Evolutionary conservation across 2,329 filamentous ascomycete species (phyloP).

Genomic region (Hypoxylon sp.): DNA sequence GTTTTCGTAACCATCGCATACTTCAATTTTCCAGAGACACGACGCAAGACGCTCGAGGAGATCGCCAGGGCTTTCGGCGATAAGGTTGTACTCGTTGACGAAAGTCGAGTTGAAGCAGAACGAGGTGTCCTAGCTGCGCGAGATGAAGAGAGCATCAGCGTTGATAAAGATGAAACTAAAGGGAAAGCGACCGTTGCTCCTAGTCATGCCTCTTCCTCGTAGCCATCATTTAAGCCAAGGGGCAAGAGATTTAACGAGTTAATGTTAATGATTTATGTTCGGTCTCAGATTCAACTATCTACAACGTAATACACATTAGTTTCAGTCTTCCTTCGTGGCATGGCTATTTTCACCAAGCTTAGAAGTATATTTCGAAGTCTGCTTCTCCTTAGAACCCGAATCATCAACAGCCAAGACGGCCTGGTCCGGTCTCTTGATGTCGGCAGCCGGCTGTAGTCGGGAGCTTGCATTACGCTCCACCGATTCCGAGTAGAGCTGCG

Average conservation of each 20-base stretch:
- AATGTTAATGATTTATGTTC: too few relatives aligned
- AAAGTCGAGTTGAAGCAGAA: slow-evolving; percentile 19
- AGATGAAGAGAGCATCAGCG: slow-evolving; percentile 27
- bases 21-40: slow-evolving; percentile 60
- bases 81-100: slow-evolving; percentile 37
- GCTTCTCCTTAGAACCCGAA: too few relatives aligned
- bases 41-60: slow-evolving; percentile 42
- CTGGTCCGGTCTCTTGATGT: not conserved
- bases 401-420: not conserved
- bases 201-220: slow-evolving; percentile 6
- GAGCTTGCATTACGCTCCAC: not conserved
- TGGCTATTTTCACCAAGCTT: not conserved
- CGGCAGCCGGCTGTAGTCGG: not conserved
- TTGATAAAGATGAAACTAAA: slow-evolving; percentile 15
- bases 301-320: too few relatives aligned
- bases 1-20: slow-evolving; percentile 62
- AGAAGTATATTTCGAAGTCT: too few relatives aligned
- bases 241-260: too few relatives aligned
- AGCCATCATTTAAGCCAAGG: not conserved
- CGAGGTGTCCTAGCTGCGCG: slow-evolving; percentile 10
- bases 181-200: slow-evolving; percentile 3
- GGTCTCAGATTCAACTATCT: too few relatives aligned
- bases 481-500: slow-evolving; percentile 17
- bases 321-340: slow-evolving; percentile 9
- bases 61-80: slow-evolving; percentile 41